Evolutionary conservation across 2,329 filamentous ascomycete genomes (phyloP), one percentile per base, ranked within the genome.

Genomic region (Fusarium irregulare): DNA sequence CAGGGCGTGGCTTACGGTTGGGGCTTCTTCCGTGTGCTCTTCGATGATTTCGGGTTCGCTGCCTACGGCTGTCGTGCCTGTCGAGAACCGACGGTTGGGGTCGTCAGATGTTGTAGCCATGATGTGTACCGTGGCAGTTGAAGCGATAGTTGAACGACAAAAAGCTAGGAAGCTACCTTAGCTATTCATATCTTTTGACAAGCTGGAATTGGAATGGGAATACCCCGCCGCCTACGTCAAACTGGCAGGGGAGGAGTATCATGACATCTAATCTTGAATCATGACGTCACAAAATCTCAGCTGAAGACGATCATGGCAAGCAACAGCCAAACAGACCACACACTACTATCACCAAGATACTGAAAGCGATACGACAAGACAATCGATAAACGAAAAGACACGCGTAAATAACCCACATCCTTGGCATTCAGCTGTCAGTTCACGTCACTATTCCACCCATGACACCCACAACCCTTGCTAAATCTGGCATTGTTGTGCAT

Each of bases 1-100:
- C 12, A 82, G 76, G 7, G 76, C 75, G 47, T 82, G 80, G 68
- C 80, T 81, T 8, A 70, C 73, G 4, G 80, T 82, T 0, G 80
- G 80, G 1, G 62, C 62, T 37, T 78, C 74, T 48, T 75, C 75
- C 11, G 75, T 65, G 42, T 77, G 69, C 4, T 47, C 30, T 25
- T 75, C 71, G 13, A 80, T 42, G 3, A 79, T 64, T 44, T 78
- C 75, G 7, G 78, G 78, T 42, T 78, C 77, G 47, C 75, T 76
- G 13, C 44, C 61, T 27, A 68, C 57, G 21, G 53, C 34, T 18
- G 71, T 49, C 34, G 72, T 58, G 21, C 56, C 34, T 20, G 71
- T 49, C 34, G 72, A 64, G 28, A 73, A 73, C 23, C 66, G 59
- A 53, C 56, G 63, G 30, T 55, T 70, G 18, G 67, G 59, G 2